Percentiles rank a stretch among this genome's conserved stretches.
These are phyloP conservation scores for Annulohypoxylon nitens DNA, from an alignment of 495 filamentous ascomycete species.

Conservation along the genomic window DNA sequence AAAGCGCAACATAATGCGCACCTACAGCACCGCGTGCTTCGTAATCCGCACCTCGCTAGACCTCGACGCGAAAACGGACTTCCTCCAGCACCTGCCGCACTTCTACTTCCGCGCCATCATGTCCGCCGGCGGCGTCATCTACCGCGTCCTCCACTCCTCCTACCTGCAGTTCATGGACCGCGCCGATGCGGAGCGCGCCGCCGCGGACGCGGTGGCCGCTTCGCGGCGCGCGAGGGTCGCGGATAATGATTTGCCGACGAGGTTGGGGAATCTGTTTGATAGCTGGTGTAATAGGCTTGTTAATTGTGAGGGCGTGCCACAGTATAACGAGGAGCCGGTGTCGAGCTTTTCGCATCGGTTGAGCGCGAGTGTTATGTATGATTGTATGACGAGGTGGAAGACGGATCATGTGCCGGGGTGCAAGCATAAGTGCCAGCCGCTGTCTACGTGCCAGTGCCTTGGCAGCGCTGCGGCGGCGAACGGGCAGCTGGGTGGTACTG, in stretches of 20 bases:
- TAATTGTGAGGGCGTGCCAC: background rate
- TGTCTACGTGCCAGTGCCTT: background rate
- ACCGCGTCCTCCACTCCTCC: conserved; percentile 56
- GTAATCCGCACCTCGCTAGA: conserved; percentile 50
- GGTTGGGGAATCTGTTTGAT: conserved; percentile 54
- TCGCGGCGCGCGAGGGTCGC: conserved; percentile 41
- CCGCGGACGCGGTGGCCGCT: conserved; percentile 37
- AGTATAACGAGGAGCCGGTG: conserved; percentile 45
- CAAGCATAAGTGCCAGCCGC: conserved; percentile 15
- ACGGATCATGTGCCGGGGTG: conserved; percentile 34
- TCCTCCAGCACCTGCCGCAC: conserved; percentile 57
- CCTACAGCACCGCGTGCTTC: conserved; percentile 56
- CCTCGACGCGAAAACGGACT: conserved; percentile 51
- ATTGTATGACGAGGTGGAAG: conserved; percentile 58
- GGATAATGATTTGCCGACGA: conserved; percentile 53
- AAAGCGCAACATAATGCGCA: conserved; percentile 57
- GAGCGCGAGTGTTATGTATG: conserved; percentile 57
- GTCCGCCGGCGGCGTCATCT: conserved; percentile 54
- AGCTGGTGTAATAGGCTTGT: conserved; percentile 42
- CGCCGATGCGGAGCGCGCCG: conserved; percentile 32
- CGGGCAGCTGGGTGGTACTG: background rate
- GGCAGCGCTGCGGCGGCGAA: background rate
- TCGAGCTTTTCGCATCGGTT: conserved; percentile 53
- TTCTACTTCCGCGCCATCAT: conserved; percentile 57
- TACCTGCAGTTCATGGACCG: conserved; percentile 49